Evolutionary conservation across 495 filamentous ascomycete genomes (phyloP), one percentile per base, ranked within the genome.

Genomic region (Talaromyces proteolyticus): DNA sequence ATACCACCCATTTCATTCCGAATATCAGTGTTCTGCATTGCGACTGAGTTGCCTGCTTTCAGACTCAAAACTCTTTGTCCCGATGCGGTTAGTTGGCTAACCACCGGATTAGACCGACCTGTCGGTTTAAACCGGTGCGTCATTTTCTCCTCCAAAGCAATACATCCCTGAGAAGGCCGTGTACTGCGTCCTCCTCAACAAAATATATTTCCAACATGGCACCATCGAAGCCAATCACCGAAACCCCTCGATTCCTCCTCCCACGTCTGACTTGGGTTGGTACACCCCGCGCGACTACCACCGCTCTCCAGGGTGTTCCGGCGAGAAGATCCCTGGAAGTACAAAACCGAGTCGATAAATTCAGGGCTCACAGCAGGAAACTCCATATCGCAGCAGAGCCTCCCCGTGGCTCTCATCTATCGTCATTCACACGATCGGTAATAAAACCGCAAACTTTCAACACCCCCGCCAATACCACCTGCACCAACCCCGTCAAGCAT

Each of bases 261-360:
- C 69, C 71, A 44, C 71, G 69, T 38, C 55, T 72, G 48, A 69
- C 67, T 14, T 73, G 71, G 71, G 73, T 70, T 54, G 64, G 67
- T 26, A 67, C 66, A 17, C 57, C 68, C n/a, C 64, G 69, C 3
- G 61, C 65, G 21, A 56, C 62, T 16, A 44, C 69, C 51, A 56
- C 61, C 36, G 53, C 64, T 41, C 56, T 63, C 18, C 62, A 64
- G 51, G 55, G 55, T 51, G 52, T 54, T 40, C 57, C 62, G n/a
- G 50, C 64, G 42, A 57, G 54, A 40, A 55, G 52, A 18, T 62
- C 40, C 29, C 52, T 39, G 18, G 53, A 57, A 36, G 61, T 38
- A 56, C 41, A 20, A 54, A 58, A 46, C 58, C 58, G 50, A 50
- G 49, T 26, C 43, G 49, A 29, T 57, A 59, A 43, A 45, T 53